Percentiles rank a stretch among this genome's conserved stretches.
phyloP scores from a whole-genome alignment of 2,329 filamentous ascomycete genomes.

The Sclerotinia nivalis region DNA sequence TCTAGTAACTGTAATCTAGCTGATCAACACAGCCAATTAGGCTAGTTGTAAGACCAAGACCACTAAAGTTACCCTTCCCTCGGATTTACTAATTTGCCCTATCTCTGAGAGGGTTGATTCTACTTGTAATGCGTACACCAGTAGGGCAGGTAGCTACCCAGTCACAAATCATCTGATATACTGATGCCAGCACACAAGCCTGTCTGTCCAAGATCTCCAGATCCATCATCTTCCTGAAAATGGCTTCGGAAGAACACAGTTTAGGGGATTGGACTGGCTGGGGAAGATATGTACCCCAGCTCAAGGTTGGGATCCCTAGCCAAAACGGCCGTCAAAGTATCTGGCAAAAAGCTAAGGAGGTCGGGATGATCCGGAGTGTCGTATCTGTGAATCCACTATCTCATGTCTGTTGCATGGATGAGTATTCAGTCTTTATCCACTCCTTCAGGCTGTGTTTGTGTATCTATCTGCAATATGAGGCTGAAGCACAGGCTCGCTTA shows the following conservation, averaged over 20 bases:
- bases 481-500: not conserved
- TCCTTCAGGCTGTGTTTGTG: not conserved
- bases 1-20: not conserved
- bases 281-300: conserved; percentile 11
- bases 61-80: not conserved
- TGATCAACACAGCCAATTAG: not conserved
- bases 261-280: not conserved
- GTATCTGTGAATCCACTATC: not conserved
- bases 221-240: not conserved
- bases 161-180: conserved; percentile 1
- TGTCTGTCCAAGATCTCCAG: not conserved
- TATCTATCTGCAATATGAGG: not conserved
- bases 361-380: not conserved
- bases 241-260: not conserved
- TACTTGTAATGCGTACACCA: not conserved
- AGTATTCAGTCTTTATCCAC: not conserved
- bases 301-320: not conserved
- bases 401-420: not conserved
- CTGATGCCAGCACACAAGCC: not conserved
- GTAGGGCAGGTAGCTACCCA: not conserved
- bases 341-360: not conserved
- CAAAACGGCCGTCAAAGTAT: not conserved
- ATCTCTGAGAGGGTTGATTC: not conserved
- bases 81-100: not conserved
- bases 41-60: not conserved